A percentile compares a stretch with the other conserved stretches of the same genome.
These are phyloP conservation scores for Paraglomus occultum DNA, from an alignment of 192 early-diverging fungal species.

Conservation along the genomic window DNA sequence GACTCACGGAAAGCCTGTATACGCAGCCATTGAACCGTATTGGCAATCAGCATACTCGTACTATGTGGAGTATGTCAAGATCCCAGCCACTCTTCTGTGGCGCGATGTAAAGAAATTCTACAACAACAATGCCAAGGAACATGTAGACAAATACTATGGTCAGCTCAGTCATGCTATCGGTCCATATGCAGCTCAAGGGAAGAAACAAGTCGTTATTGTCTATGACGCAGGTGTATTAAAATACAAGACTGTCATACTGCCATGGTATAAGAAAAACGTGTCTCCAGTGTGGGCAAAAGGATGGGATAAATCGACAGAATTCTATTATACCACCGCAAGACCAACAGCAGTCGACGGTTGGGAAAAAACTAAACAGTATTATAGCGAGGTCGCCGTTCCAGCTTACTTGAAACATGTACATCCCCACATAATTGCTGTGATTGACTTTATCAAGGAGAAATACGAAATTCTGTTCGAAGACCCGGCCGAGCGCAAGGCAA, in stretches of 20 bases:
- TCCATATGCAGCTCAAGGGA: background rate
- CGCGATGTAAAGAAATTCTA: background rate
- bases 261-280: background rate
- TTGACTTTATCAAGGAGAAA: background rate
- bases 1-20: constrained; percentile 2
- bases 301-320: background rate
- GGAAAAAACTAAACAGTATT: background rate
- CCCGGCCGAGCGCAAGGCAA: background rate
- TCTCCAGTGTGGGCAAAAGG: background rate
- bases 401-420: background rate
- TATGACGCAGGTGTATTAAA: background rate
- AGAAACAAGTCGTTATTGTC: background rate
- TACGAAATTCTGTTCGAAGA: background rate
- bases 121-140: constrained; percentile 8
- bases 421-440: background rate
- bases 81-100: background rate
- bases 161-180: background rate
- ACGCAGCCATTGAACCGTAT: background rate
- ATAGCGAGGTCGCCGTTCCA: background rate
- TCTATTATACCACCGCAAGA: background rate
- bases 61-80: constrained; percentile 12
- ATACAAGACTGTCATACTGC: constrained; percentile 1
- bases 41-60: background rate
- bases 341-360: background rate
- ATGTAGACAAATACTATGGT: constrained; percentile 8